Conservation (phyloP, 192 early-diverging fungal species). For the Entophlyctis luteolus region DNA sequence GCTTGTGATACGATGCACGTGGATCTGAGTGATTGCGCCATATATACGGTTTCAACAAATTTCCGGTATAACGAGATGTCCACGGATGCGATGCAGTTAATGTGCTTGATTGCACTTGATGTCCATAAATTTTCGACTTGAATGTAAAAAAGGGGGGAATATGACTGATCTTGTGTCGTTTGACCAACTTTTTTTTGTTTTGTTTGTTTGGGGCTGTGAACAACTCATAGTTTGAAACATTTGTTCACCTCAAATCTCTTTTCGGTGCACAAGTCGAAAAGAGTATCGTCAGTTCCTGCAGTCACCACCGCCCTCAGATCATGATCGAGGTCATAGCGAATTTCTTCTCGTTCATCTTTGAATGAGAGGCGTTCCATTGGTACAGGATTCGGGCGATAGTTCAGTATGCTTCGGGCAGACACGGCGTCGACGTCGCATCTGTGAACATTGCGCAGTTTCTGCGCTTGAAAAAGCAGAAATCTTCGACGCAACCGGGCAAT, state of each 20-base stretch:
- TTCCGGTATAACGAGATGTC: constrained; percentile 69
- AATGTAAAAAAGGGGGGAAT: constrained; percentile 73
- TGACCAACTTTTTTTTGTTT: constrained; percentile 14
- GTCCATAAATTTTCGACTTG: constrained; percentile 67
- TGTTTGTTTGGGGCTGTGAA: background rate
- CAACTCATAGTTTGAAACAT: background rate
- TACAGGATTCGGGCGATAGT: background rate
- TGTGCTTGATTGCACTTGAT: constrained; percentile 49
- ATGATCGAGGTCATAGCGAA: constrained; percentile 8
- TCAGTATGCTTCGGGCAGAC: constrained; percentile 38
- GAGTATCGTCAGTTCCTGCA: background rate
- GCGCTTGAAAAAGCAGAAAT: constrained; percentile 55
- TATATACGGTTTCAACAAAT: constrained; percentile 76
- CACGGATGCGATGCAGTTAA: constrained; percentile 53
- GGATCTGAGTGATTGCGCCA: constrained; percentile 57
- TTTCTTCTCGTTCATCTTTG: background rate
- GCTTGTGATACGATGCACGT: background rate
- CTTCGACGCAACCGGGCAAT: constrained; percentile 57
- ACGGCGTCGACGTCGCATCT: constrained; percentile 66
- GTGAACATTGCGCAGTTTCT: constrained; percentile 58
- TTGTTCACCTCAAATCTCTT: constrained; percentile 6
- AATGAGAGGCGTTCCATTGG: background rate
- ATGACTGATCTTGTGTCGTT: constrained; percentile 30
- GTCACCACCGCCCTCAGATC: constrained; percentile 5
- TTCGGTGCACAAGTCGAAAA: constrained; percentile 8